Evolutionary conservation across 441 rosid genomes (phyloP).

Genomic region (Arabidopsis lyrata): DNA sequence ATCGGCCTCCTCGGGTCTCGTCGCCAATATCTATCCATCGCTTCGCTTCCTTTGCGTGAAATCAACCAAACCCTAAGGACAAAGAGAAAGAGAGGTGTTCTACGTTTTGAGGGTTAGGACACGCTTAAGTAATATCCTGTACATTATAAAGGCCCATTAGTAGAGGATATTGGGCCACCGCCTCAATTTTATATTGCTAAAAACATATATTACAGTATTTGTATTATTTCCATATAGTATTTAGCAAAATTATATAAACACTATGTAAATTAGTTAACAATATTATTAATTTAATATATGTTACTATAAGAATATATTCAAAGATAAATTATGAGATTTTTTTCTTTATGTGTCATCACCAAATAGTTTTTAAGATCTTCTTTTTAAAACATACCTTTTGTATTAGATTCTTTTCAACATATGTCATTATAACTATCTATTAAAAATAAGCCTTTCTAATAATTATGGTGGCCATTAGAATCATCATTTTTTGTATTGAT

Average conservation of each 20-base stretch:
- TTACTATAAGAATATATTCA: no score
- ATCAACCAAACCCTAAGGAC: neutral
- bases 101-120: neutral
- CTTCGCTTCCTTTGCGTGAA: conserved; percentile 6
- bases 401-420: neutral
- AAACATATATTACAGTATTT: neutral
- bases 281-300: no score
- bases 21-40: neutral
- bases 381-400: neutral
- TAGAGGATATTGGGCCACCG: neutral
- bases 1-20: conserved; percentile 53
- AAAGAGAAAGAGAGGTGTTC: neutral
- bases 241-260: neutral
- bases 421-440: neutral
- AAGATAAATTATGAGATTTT: neutral
- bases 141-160: neutral
- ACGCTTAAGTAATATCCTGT: neutral
- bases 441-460: neutral
- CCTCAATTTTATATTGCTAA: neutral
- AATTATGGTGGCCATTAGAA: no score
- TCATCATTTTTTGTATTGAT: neutral
- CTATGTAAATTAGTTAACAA: no score
- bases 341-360: neutral
- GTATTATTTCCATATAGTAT: neutral
- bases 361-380: neutral